Conservation (phyloP, 148 eudicot species). For the Rhododendron ferrugineum region DNA sequence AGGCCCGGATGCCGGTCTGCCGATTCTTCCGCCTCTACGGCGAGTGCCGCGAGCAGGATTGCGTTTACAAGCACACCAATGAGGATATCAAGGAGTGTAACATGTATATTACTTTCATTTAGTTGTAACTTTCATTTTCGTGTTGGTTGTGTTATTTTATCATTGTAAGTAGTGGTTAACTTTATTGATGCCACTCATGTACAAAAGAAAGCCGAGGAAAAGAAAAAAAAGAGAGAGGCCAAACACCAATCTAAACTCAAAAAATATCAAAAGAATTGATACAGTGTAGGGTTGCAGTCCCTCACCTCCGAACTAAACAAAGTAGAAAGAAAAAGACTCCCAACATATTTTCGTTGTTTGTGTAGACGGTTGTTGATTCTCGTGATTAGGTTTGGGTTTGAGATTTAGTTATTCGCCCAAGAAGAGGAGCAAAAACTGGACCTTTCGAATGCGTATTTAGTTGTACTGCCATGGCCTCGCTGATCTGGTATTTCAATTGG, state of each 20-base stretch:
- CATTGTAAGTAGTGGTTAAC: background rate
- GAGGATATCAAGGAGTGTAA: conserved; percentile 98
- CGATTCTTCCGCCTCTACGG: conserved; percentile 77
- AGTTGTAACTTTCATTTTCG: background rate
- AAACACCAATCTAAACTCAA: background rate
- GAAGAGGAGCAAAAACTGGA: background rate
- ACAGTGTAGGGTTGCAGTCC: background rate
- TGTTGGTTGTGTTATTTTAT: background rate
- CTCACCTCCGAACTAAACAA: background rate
- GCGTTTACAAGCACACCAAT: conserved; percentile 92
- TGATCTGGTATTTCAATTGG: background rate
- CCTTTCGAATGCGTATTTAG: background rate
- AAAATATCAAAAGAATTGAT: background rate
- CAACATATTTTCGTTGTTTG: background rate
- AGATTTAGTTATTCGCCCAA: background rate
- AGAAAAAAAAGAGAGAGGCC: background rate
- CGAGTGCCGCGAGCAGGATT: conserved; percentile 92
- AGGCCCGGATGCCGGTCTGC: conserved; percentile 92
- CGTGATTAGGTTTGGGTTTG: background rate
- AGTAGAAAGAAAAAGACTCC: background rate
- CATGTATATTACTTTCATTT: conserved; percentile 42
- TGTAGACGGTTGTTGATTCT: background rate
- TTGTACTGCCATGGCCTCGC: background rate
- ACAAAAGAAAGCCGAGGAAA: too few relatives aligned
- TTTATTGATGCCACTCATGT: too few relatives aligned